Percentiles rank a stretch among this genome's conserved stretches.
phyloP scores from a whole-genome alignment of 108 stramenopile genomes.

The Nitzschia putrida region DNA sequence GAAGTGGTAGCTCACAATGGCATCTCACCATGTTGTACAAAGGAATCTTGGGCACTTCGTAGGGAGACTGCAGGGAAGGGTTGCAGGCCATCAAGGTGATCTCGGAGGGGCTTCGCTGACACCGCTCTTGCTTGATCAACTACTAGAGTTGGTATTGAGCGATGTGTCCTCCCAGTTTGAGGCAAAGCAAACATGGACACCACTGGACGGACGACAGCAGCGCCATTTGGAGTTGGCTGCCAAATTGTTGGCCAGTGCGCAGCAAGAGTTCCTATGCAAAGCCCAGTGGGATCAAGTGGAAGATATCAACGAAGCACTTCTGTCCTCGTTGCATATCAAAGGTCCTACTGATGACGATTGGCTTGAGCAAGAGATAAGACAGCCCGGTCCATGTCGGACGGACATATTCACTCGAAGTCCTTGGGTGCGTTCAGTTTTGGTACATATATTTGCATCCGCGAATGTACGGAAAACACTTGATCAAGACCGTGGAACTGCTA shows the following conservation, averaged over 20 bases:
- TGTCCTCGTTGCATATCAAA: constrained; percentile 2
- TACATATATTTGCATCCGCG: background rate
- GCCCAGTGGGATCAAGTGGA: constrained; percentile 44
- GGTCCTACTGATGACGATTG: constrained; percentile 8
- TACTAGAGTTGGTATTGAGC: constrained; percentile 42
- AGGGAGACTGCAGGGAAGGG: constrained; percentile 44
- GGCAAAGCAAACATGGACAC: constrained; percentile 21
- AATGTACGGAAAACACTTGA: no score
- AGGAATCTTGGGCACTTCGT: constrained; percentile 47
- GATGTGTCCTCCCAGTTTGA: constrained; percentile 18
- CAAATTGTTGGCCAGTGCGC: constrained; percentile 62
- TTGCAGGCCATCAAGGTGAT: constrained; percentile 56
- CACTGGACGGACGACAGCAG: constrained; percentile 51
- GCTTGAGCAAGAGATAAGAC: constrained; percentile 6
- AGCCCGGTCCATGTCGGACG: constrained; percentile 9
- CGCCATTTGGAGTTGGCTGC: constrained; percentile 68
- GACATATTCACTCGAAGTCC: constrained; percentile 16
- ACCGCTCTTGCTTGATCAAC: constrained; percentile 12
- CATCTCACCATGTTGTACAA: no score
- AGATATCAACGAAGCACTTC: constrained; percentile 29
- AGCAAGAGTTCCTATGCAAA: constrained; percentile 58
- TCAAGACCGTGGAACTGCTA: no score
- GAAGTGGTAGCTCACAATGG: no score
- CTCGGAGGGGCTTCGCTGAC: constrained; percentile 55
- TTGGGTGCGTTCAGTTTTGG: constrained; percentile 8